Base-by-base conservation (phyloP, 2,329 filamentous ascomycete species). In the Ceratocystis diversiconidia region DNA sequence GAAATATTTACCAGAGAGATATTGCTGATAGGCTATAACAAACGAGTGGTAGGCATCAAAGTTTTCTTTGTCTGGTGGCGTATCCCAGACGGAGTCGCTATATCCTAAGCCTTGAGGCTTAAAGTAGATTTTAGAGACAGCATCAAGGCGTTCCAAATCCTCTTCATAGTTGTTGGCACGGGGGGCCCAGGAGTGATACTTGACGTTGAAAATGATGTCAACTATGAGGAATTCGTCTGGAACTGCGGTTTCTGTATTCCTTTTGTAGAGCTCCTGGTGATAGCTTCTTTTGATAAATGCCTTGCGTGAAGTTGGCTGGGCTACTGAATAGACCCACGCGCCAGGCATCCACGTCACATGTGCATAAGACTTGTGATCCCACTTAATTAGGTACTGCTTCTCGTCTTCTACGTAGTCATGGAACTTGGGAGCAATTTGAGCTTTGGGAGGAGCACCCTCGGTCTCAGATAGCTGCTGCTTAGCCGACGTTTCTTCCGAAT, bases 21-120 rank as follows among this genome's bases (percentile, higher is more conserved):
- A 96, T 72, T 97, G 91, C 68, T 87, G 82, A 72, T 96, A 99
- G 0, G 94, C 92, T 17, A 81, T 79, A 65, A 86, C 80, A 72
- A 95, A 99, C 65, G 94, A 88, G 2, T 81, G 79, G 83, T 91
- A 96, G 48, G 87, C 79, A 30, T 85, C 82, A 10, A 73, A 75
- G 12, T 82, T 82, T 66, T 89, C 83, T 36, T 83, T 79, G 1
- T 79, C 75, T 0, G 92, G 92, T 0, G 91, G 90, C 1, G 82
- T 80, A 70, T 96, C 92, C 92, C 92, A 96, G 0, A 95, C 91
- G 0, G 85, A 83, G 67, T 96, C 91, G 69, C 96, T 90, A 72
- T 99, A 97, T 4, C 86, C 82, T 6, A 99, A 81, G 12, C 94
- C 94, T 74, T 95, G 90, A 74, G 92, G 97, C 73, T 99, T 99